Evolutionary conservation across 2,329 filamentous ascomycete genomes (phyloP).

Genomic region (Colletotrichum sp.): DNA sequence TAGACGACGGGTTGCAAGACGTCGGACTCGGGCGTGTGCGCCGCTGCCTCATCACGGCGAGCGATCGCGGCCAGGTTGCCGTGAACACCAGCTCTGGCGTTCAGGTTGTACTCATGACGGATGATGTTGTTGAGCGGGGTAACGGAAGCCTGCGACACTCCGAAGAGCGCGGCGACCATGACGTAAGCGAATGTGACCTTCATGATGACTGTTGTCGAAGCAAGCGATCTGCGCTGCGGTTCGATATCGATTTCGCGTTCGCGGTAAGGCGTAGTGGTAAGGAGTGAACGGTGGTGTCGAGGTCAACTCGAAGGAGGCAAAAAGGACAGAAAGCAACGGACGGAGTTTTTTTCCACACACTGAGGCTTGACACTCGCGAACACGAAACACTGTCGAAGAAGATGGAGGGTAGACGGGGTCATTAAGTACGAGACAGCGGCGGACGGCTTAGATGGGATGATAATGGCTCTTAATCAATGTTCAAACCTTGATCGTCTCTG

Average conservation of each 20-base stretch:
- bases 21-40: not conserved
- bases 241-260: not conserved
- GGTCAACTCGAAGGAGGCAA: not conserved
- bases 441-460: not conserved
- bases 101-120: slow-evolving; percentile 18
- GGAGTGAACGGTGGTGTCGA: not conserved
- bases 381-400: not conserved
- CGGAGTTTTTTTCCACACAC: not conserved
- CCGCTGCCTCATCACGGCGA: not conserved
- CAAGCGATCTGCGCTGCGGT: not conserved
- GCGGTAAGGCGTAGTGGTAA: not conserved
- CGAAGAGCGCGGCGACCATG: slow-evolving; percentile 7
- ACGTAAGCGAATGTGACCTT: slow-evolving; percentile 9
- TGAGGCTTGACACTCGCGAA: not conserved
- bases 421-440: not conserved
- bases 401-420: not conserved
- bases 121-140: slow-evolving; percentile 19
- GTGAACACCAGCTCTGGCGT: slow-evolving; percentile 14
- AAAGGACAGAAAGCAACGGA: not conserved
- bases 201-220: not conserved
- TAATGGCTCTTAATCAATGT: not conserved
- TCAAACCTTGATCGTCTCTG: slow-evolving; percentile 15
- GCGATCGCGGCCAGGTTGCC: not conserved
- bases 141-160: slow-evolving; percentile 7
- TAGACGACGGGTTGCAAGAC: not conserved